Base-by-base conservation (phyloP, 306 rosid species). In the Cicer arietinum region DNA sequence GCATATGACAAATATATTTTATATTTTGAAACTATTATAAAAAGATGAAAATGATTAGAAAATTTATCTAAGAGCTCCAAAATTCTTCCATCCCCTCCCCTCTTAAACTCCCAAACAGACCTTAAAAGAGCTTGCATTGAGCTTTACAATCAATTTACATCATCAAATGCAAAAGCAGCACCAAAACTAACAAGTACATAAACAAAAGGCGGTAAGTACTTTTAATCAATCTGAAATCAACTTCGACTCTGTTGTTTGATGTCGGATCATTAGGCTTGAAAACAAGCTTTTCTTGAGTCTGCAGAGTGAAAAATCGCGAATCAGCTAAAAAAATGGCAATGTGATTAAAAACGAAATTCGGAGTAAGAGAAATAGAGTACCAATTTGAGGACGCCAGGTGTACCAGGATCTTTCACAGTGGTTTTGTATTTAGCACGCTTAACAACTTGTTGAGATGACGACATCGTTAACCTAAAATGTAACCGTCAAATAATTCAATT, bases 401-500 rank as follows among this genome's bases (percentile, higher is more conserved):
- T 90, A 14, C 98, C 97, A 60, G 97, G 88, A 81, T 89, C 96
- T 80, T 86, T 94, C 53, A 88, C 76, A 3, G 88, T 77, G 60
- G 81, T 25, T 89, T 94, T 94, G 88, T 90, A 94, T 66, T 86
- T 91, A 56, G 90, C 97, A 72, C 94, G 89, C 85, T 90, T 90
- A 20, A 85, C 84, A 11, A 88, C 89, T 78, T 87, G 86, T 47
- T 83, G 71, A 1, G 14, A 73, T 1, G 80, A 72, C 50, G 92
- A 86, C 98, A 91, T 93, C 40, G 46, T 61, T 50, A 69, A 65
- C 43, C 58, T 61, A 50, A 65, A 45, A 41, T 16, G 3, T 46
- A 13, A 51, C 6, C 45, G 52, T 18, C 7, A 8, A 39, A 20
- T 2, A 43, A 41, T 47, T 74, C 22, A 51, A 77, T 52, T 18